Evolutionary conservation across 1,284 basidiomycete genomes (phyloP), one percentile per base, ranked within the genome.

Genomic region (Trichosporon asahii): DNA sequence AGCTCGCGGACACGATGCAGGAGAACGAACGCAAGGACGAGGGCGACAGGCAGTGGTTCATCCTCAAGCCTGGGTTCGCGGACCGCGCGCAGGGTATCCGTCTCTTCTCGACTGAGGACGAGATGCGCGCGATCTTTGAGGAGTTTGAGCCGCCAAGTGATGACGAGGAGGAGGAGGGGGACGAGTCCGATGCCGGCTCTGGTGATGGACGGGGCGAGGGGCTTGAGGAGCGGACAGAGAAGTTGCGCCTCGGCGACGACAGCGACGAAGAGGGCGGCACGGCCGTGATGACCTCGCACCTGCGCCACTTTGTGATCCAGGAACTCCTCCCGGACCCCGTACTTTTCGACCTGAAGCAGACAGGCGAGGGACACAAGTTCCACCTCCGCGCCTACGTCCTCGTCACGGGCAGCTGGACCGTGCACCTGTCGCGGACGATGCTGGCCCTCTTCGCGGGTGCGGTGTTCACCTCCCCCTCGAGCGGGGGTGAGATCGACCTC

Each of bases 231-330:
- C 67, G 33, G 40, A 21, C 74, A 75, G 12, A 73, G 75, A 12
- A 71, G 76, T 7, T 74, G 66, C 85, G 86, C 7, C 84, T 85
- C 1, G 85, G 85, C 3, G 57, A 33, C 29, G 86, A 87, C 14
- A 84, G 78, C 23, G 84, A 78, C 23, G 75, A 73, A 21, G 76
- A 76, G 9, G 80, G 78, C 0, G 84, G 82, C 76, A 92, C 91
- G 1, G 85, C 87, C n/a, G 88, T 96, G 11, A 85, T 89, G 64
- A 91, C 89, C 15, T 94, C 93, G 21, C 96, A 98, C 74, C 86
- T 99, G 49, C 88, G 96, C 37, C 94, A 98, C 84, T 99, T 98
- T 83, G 94, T 99, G 21, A 90, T 98, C 66, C 97, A 99, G 94
- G 92, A 95, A 85, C 98, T 97, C 81, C 81, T 96, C 3, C 80